Conservation (phyloP, 2,329 filamentous ascomycete species). For the Lachnellula hyalina region DNA sequence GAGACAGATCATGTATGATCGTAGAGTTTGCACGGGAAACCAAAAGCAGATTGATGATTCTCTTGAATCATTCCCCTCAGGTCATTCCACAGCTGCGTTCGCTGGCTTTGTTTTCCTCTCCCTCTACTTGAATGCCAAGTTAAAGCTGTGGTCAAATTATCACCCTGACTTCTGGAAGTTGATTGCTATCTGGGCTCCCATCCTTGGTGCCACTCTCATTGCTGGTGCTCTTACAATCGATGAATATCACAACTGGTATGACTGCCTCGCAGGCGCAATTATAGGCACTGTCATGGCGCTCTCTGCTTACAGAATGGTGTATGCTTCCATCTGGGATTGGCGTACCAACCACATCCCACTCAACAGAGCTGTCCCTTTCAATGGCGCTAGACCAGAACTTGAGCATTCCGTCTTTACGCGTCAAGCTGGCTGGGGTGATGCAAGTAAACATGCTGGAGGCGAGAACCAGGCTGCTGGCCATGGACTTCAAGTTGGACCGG, state of each 20-base stretch:
- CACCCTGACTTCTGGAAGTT: slow-evolving; percentile 72
- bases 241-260: slow-evolving; percentile 72
- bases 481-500: neutral
- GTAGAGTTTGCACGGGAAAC: slow-evolving; percentile 65
- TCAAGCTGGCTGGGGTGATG: slow-evolving; percentile 54
- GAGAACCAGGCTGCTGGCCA: slow-evolving; percentile 3
- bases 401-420: slow-evolving; percentile 52
- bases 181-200: slow-evolving; percentile 56
- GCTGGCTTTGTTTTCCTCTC: slow-evolving; percentile 66
- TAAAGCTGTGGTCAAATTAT: slow-evolving; percentile 70
- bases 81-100: slow-evolving; percentile 69
- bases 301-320: slow-evolving; percentile 61
- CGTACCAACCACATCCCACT: slow-evolving; percentile 62
- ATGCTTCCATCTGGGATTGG: slow-evolving; percentile 64
- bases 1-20: slow-evolving; percentile 60
- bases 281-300: slow-evolving; percentile 64
- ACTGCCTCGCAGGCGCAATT: slow-evolving; percentile 59
- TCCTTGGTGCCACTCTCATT: slow-evolving; percentile 64
- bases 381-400: slow-evolving; percentile 46
- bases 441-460: neutral
- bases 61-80: slow-evolving; percentile 67
- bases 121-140: slow-evolving; percentile 72
- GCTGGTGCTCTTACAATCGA: slow-evolving; percentile 67
- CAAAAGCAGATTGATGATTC: slow-evolving; percentile 59
- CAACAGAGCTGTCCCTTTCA: slow-evolving; percentile 50